Percentiles rank a stretch among this genome's conserved stretches.
Conservation (phyloP, 2,329 filamentous ascomycete genomes). For the Ophiostoma pallidulum region DNA sequence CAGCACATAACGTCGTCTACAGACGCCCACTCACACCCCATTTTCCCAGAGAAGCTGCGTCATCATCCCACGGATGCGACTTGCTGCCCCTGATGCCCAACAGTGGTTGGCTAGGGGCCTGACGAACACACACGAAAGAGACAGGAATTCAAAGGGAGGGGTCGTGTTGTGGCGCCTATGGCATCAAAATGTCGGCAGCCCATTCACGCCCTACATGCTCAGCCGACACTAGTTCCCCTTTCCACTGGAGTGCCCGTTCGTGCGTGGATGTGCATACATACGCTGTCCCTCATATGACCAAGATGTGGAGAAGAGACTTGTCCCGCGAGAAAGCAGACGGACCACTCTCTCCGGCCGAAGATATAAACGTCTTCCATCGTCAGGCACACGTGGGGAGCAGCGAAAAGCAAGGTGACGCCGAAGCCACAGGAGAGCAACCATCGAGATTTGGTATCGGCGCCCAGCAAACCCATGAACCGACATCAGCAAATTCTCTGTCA, state of each 20-base stretch:
- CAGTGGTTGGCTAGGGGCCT: background rate
- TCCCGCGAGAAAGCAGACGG: background rate
- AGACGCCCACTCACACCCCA: too few relatives aligned
- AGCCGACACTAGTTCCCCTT: slow-evolving; percentile 1
- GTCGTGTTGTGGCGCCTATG: background rate
- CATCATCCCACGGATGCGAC: background rate
- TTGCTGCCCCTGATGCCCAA: slow-evolving; percentile 2
- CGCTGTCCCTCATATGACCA: slow-evolving; percentile 14
- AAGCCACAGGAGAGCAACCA: too few relatives aligned
- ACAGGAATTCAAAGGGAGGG: background rate
- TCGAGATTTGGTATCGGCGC: too few relatives aligned
- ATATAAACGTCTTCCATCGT: background rate
- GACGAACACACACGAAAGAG: background rate
- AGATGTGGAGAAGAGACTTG: background rate
- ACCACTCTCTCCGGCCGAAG: too few relatives aligned
- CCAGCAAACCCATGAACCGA: too few relatives aligned
- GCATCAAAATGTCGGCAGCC: background rate
- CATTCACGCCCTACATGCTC: slow-evolving; percentile 1
- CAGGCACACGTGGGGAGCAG: background rate
- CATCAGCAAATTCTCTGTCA: too few relatives aligned
- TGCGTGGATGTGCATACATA: slow-evolving; percentile 11
- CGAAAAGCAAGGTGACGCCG: too few relatives aligned
- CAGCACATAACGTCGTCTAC: background rate
- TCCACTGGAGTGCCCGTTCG: slow-evolving; percentile 1
- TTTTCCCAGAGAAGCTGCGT: too few relatives aligned